A percentile compares a stretch with the other conserved stretches of the same genome.
Evolutionary conservation across 1,284 basidiomycete genomes (phyloP).

Genomic region (Cryptococcus neoformans): DNA sequence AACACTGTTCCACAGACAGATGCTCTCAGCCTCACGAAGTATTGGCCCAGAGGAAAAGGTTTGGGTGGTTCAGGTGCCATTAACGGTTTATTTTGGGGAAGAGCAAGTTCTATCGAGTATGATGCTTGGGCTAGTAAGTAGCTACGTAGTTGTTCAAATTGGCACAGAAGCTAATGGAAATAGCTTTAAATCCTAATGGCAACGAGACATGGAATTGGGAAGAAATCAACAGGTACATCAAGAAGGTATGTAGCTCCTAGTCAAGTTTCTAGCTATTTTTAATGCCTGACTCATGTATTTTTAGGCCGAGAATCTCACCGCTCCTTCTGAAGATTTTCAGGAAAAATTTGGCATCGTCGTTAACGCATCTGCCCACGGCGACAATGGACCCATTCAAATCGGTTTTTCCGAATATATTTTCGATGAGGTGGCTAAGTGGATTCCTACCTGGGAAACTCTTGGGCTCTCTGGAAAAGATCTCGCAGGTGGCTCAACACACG

Average conservation of each 20-base stretch:
- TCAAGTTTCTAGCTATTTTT: conserved; percentile 47
- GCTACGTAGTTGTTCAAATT: neutral
- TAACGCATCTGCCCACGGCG: conserved; percentile 52
- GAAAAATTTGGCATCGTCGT: conserved; percentile 45
- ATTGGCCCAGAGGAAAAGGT: conserved; percentile 64
- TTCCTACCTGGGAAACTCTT: conserved; percentile 51
- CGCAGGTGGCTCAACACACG: conserved; percentile 32
- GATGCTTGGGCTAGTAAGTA: conserved; percentile 49
- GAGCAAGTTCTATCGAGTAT: conserved; percentile 46
- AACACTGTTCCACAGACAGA: conserved; percentile 55
- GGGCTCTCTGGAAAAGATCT: conserved; percentile 53
- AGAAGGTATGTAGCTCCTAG: conserved; percentile 26
- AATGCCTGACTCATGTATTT: conserved; percentile 4
- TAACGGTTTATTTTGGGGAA: conserved; percentile 65
- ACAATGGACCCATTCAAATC: conserved; percentile 52
- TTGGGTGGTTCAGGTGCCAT: conserved; percentile 67
- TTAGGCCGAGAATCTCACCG: conserved; percentile 51
- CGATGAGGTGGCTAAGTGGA: conserved; percentile 57
- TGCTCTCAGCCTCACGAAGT: conserved; percentile 19
- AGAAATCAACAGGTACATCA: conserved; percentile 47
- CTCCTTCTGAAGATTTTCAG: conserved; percentile 39
- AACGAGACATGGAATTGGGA: conserved; percentile 46
- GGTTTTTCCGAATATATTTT: conserved; percentile 51
- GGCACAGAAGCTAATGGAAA: neutral
- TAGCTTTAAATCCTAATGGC: conserved; percentile 39